Evolutionary conservation across 2,329 filamentous ascomycete genomes (phyloP), one percentile per base, ranked within the genome.

Genomic region (Endocalyx cinctus): DNA sequence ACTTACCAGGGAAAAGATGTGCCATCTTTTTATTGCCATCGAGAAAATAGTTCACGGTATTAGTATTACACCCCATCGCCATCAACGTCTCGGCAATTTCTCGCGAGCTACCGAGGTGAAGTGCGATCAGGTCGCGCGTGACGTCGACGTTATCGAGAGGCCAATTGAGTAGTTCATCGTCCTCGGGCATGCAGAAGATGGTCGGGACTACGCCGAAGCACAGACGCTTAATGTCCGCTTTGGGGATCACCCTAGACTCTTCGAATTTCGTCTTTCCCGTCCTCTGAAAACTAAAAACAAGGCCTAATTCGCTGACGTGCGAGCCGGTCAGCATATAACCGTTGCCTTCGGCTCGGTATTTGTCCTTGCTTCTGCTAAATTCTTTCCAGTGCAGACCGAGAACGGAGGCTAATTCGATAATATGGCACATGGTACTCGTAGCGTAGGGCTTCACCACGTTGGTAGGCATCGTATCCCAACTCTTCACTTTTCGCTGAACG

Each of bases 321-420:
- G 62, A 58, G 5, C 72, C 70, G 2, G 67, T 59, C 3, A 75
- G 55, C 39, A 72, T 60, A 48, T 66, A 74, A 4, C 72, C 72
- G 41, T 76, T 76, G 15, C 72, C 72, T 34, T 75, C 71, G 4
- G 66, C 72, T n/a, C 66, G 67, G 31, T 76, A 70, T 13, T 66
- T 65, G 42, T 75, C 69, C 10, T 54, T 55, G 7, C 54, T 64
- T 20, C 70, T 62, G 43, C 77, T 69, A 42, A 78, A 78, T 34
- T 72, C 69, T 41, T 70, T 73, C 74, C 74, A 79, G 51, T 79
- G 67, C 6, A 79, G 62, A 6, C 74, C 72, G 12, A 77, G 55
- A 37, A 70, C 66, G 5, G 69, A 69, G 17, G 70, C 62, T 38
- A 76, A 68, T 57, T 76, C 72, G 18, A 77, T 54, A 4, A 75